Base-by-base conservation (phyloP, 2,329 filamentous ascomycete genomes). In the Xylariomycetidae sp. region DNA sequence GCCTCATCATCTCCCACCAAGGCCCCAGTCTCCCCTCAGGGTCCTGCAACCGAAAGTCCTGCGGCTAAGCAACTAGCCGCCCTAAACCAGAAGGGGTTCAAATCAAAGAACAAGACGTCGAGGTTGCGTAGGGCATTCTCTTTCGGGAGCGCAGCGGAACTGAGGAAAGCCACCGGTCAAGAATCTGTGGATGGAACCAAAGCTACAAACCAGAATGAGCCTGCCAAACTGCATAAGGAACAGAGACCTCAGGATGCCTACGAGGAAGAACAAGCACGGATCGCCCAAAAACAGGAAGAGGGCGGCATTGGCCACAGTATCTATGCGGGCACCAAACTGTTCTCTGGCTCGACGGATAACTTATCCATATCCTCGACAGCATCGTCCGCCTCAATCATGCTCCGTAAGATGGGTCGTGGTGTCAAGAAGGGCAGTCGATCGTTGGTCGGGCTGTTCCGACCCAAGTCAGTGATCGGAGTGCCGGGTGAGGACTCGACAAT, bases 331-430 rank as follows among this genome's bases (percentile, higher is more conserved):
- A 85, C 84, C 37, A 83, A 84, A 44, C 77, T 90, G 44, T 96
- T 97, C 56, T 77, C 82, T 12, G 85, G 88, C 11, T 98, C 92
- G 4, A 97, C 88, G 0, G 92, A 98, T 61, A 97, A 97, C 48
- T 64, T 98, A 27, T 94, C 88, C 11, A 88, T 94, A 44, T 90
- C 86, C 2, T 94, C 88, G 4, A 94, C 87, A 8, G 87, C 87
- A 14, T 94, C 88, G 6, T 94, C 87, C 14, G 87, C 87, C 20
- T 94, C 88, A 18, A 80, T 94, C 50, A 94, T 94, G 87, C 85
- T 98, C 46, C 81, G 92, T 33, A 98, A 98, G 68, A 98, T 98
- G 92, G 92, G 92, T 36, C 88, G 88, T 45, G 89, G 90, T n/a
- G 85, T 97, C 80, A 97, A 95, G 74, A 94, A 92, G 63, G 83